Base-by-base conservation (phyloP, 129 eudicot genomes). In the Oenanthe sinensis region DNA sequence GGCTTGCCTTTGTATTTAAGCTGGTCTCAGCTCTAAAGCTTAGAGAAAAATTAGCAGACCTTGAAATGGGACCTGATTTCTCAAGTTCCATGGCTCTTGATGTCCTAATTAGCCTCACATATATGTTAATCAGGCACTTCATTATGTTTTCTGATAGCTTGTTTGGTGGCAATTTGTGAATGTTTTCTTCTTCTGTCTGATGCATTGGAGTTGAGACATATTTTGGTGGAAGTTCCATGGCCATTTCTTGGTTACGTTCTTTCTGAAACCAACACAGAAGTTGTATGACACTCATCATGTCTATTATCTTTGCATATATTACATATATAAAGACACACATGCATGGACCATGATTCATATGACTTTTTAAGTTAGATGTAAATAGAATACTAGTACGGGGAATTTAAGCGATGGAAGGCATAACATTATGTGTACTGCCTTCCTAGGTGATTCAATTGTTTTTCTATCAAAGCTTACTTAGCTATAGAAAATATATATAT, bases 141-240 rank as follows among this genome's bases (percentile, higher is more conserved):
- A 95, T 90, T 3, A 95, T 88, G 89, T 90, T 95, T 81, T 95
- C 98, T 1, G 98, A 90, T 78, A 95, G 87, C 88, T 90, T 95
- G 89, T 91, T 90, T 70, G 98, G 96, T 76, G 97, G 75, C 93
- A 86, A 86, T 45, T 89, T 89, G 19, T 76, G 77, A 46, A 74
- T 74, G 77, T 50, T 74, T 12, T 74, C 96, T 68, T 88, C 93
- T 39, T 87, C 96, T 33, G 83, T 48, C 69, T 86, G 92, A 49
- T 86, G 85, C 17, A 65, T 39, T 26, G 89, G 87, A 36, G 85
- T 77, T 20, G 86, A 82, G 44, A 71, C 67, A 12, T 47, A 12
- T 76, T 83, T 84, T 24, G 54, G 67, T 37, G 87, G 85, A 26
- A 75, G 16, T 13, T 91, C 96, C 4, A 26, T 39, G 1, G 83